Conservation (phyloP, 257 asterid genomes). For the Avicennia marina region DNA sequence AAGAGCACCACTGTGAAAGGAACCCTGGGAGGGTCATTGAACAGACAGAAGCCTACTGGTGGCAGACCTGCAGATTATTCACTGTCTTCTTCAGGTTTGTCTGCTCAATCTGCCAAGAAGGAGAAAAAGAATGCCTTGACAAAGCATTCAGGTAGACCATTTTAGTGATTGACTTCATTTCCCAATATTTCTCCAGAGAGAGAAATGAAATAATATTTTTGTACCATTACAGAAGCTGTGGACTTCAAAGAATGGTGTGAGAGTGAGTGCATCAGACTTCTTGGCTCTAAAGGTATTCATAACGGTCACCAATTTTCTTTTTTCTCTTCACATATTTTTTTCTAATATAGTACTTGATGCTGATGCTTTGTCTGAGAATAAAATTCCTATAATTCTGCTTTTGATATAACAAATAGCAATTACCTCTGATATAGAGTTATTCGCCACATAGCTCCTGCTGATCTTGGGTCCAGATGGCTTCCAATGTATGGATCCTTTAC, state of each 20-base stretch:
- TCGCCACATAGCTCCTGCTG: too few relatives aligned
- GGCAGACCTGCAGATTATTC: constrained; percentile 43
- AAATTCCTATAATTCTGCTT: too few relatives aligned
- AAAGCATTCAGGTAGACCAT: constrained; percentile 60
- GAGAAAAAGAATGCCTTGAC: constrained; percentile 55
- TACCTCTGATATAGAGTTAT: too few relatives aligned
- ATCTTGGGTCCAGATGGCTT: too few relatives aligned
- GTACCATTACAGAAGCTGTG: constrained; percentile 89
- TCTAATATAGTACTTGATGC: too few relatives aligned
- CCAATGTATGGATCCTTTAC: neutral
- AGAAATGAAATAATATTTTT: too few relatives aligned
- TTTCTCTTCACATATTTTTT: too few relatives aligned
- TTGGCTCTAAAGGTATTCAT: constrained; percentile 86
- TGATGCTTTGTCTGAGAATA: neutral
- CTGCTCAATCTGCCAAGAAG: constrained; percentile 40
- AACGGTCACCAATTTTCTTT: too few relatives aligned
- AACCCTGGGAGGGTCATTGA: constrained; percentile 52
- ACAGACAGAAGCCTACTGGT: constrained; percentile 48
- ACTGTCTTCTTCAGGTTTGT: constrained; percentile 42
- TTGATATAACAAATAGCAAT: too few relatives aligned
- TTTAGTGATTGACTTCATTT: neutral
- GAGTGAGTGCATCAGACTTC: constrained; percentile 77
- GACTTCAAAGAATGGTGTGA: constrained; percentile 97
- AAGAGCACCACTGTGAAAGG: constrained; percentile 56
- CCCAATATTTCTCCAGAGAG: neutral